phyloP scores from a whole-genome alignment of 805 yeast genomes.

The Cyberlindnera japonica region DNA sequence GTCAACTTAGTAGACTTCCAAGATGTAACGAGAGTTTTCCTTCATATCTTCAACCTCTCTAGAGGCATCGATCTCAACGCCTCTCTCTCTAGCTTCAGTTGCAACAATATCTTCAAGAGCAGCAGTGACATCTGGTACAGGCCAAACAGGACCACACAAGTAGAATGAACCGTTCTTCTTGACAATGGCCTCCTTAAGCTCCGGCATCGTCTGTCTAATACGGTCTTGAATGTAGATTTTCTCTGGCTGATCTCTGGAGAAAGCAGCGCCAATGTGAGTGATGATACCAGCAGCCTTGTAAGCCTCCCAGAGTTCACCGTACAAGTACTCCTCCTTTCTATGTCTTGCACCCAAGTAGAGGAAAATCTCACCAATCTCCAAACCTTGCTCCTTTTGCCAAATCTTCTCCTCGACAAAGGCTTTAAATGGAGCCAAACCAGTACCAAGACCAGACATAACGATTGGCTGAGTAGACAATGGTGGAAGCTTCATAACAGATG shows the following conservation, averaged over 20 bases:
- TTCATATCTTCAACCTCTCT: slow-evolving; percentile 89
- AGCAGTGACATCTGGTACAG: slow-evolving; percentile 92
- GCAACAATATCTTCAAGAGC: slow-evolving; percentile 79
- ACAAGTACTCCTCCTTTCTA: slow-evolving; percentile 89
- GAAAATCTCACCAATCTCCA: slow-evolving; percentile 83
- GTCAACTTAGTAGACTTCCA: slow-evolving; percentile 76
- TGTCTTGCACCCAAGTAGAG: slow-evolving; percentile 93
- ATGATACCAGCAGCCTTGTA: slow-evolving; percentile 86
- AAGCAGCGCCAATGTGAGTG: slow-evolving; percentile 96
- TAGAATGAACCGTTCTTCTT: slow-evolving; percentile 84
- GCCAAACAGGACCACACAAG: slow-evolving; percentile 99
- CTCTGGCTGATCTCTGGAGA: slow-evolving; percentile 94
- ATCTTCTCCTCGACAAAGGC: slow-evolving; percentile 94
- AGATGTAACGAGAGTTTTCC: slow-evolving; percentile 85
- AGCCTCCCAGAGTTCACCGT: slow-evolving; percentile 98
- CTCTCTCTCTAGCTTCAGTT: slow-evolving; percentile 65
- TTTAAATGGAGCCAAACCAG: slow-evolving; percentile 97
- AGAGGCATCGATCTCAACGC: slow-evolving; percentile 65
- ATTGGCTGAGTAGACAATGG: slow-evolving; percentile 83
- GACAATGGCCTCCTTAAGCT: slow-evolving; percentile 75
- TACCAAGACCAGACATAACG: slow-evolving; percentile 96
- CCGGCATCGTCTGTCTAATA: slow-evolving; percentile 71
- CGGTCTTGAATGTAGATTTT: slow-evolving; percentile 94
- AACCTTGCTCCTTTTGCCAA: slow-evolving; percentile 88
- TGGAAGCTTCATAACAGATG: slow-evolving; percentile 96